A percentile compares a stretch with the other conserved stretches of the same genome.
Evolutionary conservation across 768 basidiomycete genomes (phyloP).

Genomic region (Suillus hirtellus): DNA sequence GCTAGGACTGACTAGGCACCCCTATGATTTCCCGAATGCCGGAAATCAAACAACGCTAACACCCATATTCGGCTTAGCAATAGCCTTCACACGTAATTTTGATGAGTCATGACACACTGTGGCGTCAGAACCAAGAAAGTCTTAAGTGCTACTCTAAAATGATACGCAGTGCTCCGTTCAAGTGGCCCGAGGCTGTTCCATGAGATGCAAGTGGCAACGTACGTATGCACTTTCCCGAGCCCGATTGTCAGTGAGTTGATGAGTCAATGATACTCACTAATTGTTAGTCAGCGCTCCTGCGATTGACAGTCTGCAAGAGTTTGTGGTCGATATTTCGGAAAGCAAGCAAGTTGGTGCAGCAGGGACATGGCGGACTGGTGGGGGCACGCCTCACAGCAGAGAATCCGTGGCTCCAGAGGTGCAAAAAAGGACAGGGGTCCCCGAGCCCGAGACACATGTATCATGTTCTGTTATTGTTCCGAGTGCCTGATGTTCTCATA

Average conservation of each 20-base stretch:
- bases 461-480: too few relatives aligned
- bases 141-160: background rate
- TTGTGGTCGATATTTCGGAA: background rate
- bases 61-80: background rate
- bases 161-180: background rate
- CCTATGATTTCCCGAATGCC: background rate
- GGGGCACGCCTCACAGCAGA: too few relatives aligned
- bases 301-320: too few relatives aligned
- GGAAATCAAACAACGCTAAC: background rate
- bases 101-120: background rate
- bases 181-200: background rate
- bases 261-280: too few relatives aligned
- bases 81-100: background rate
- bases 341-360: background rate
- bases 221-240: background rate
- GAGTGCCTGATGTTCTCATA: too few relatives aligned
- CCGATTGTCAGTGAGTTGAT: background rate
- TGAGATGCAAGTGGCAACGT: too few relatives aligned
- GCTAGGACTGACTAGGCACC: background rate
- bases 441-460: too few relatives aligned
- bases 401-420: too few relatives aligned
- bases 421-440: too few relatives aligned
- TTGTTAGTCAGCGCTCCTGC: too few relatives aligned
- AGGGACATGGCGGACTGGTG: too few relatives aligned
- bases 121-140: too few relatives aligned